Percentiles rank a stretch among this genome's conserved stretches.
These are phyloP conservation scores for Cruciata laevipes DNA, from an alignment of 257 asterid genomes.

Conservation along the genomic window DNA sequence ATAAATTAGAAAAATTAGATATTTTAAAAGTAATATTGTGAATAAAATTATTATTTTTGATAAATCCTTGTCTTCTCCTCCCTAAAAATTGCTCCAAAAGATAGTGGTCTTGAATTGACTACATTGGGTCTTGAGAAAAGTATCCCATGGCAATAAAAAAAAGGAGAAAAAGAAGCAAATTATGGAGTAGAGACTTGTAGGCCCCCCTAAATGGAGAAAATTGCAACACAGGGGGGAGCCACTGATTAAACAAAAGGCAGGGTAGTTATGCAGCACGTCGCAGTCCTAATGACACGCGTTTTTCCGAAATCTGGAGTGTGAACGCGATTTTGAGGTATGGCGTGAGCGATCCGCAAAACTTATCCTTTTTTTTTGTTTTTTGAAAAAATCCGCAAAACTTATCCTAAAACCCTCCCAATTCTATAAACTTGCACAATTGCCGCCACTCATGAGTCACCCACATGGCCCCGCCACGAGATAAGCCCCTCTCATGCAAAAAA, in stretches of 20 bases:
- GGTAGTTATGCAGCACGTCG: background rate
- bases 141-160: too few relatives aligned
- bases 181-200: background rate
- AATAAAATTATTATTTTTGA: too few relatives aligned
- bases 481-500: background rate
- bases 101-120: too few relatives aligned
- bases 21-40: too few relatives aligned
- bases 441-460: slow-evolving; percentile 12
- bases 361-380: too few relatives aligned
- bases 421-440: background rate
- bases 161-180: too few relatives aligned
- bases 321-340: background rate
- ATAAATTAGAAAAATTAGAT: too few relatives aligned
- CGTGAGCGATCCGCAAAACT: slow-evolving; percentile 11
- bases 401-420: background rate
- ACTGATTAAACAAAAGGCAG: too few relatives aligned
- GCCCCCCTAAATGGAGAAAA: background rate
- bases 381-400: slow-evolving; percentile 5
- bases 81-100: too few relatives aligned
- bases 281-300: background rate
- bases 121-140: too few relatives aligned
- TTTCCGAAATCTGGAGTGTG: background rate
- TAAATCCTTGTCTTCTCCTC: too few relatives aligned
- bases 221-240: too few relatives aligned
- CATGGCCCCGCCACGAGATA: slow-evolving; percentile 5